Base-by-base conservation (phyloP, 306 rosid species). In the Medicago arabica region DNA sequence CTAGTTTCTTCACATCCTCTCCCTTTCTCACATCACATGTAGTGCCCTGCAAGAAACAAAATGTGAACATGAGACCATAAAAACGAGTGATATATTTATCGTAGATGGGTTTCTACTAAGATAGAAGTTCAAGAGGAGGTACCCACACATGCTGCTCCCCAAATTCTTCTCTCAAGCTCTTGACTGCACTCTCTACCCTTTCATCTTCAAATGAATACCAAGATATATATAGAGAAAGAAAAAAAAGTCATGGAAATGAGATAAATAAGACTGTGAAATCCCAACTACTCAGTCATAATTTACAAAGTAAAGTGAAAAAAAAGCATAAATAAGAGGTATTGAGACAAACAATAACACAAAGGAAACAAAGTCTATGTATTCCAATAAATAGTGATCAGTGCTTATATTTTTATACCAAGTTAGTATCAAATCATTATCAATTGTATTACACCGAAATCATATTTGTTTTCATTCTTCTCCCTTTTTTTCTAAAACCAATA, bases 61-160 rank as follows among this genome's bases (percentile, higher is more conserved):
- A 77, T 12, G 57, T 46, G 59, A 63, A 77, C 4, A 75, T 63
- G 75, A 75, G 79, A 76, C 77, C 43, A 74, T 66, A 78, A 36
- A 57, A 80, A 21, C 17, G 21, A 82, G 7, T 11, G 49, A 43
- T 16, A 54, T 72, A 65, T 17, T 38, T 17, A 49, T 69, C 66
- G 40, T 40, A 50, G 47, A 72, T 19, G 58, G 21, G 55, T 65
- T 58, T 74, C 64, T 4, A 67, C 17, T 43, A 31, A 78, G 58
- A 44, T 63, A 80, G 46, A 83, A 82, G 89, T 89, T 68, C 59
- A 49, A 76, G 84, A 78, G 89, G 87, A 76, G 95, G 87, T 90
- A 95, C 97, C 98, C 98, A 95, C 91, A 90, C 93, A 87, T 78
- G 90, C 86, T 90, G 98, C 95, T 90, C 93, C 82, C 95, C 93